Conservation (phyloP, 805 yeast species). For the Spencermartinsiella europaea region DNA sequence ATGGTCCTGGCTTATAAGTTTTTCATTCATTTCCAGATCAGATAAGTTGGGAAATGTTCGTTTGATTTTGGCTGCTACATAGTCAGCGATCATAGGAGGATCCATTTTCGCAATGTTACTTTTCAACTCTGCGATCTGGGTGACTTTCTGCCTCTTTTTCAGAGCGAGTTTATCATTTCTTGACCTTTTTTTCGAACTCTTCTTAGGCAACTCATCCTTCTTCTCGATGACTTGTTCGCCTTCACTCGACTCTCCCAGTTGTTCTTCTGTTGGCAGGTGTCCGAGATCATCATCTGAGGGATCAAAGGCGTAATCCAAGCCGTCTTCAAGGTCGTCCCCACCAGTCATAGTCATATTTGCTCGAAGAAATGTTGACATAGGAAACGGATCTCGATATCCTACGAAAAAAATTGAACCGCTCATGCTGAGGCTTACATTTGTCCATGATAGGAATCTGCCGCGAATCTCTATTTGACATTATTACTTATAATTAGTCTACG, state of each 20-base stretch:
- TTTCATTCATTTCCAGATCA: slow-evolving; percentile 66
- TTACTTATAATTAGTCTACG: no score
- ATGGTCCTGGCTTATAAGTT: slow-evolving; percentile 50
- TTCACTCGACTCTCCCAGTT: slow-evolving; percentile 22
- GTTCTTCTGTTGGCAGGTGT: slow-evolving; percentile 29
- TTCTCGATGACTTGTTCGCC: slow-evolving; percentile 24
- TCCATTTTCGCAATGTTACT: slow-evolving; percentile 47
- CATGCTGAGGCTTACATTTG: no score
- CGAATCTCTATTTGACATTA: no score
- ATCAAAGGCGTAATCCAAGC: slow-evolving; percentile 56
- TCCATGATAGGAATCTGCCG: no score
- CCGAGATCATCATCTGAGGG: slow-evolving; percentile 33
- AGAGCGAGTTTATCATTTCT: slow-evolving; percentile 19
- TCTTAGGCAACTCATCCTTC: slow-evolving; percentile 22
- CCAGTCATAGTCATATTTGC: slow-evolving; percentile 9
- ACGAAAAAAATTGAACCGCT: no score
- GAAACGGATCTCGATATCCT: no score
- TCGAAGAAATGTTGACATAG: no score
- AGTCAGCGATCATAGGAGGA: slow-evolving; percentile 62
- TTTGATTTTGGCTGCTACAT: slow-evolving; percentile 56
- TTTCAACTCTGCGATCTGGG: slow-evolving; percentile 57
- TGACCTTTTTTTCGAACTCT: slow-evolving; percentile 20
- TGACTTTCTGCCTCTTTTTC: slow-evolving; percentile 58
- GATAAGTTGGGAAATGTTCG: slow-evolving; percentile 61
- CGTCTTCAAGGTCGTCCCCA: slow-evolving; percentile 78